A percentile compares a stretch with the other conserved stretches of the same genome.
Conservation (phyloP, 257 asterid species). For the Jasminum sambac region DNA sequence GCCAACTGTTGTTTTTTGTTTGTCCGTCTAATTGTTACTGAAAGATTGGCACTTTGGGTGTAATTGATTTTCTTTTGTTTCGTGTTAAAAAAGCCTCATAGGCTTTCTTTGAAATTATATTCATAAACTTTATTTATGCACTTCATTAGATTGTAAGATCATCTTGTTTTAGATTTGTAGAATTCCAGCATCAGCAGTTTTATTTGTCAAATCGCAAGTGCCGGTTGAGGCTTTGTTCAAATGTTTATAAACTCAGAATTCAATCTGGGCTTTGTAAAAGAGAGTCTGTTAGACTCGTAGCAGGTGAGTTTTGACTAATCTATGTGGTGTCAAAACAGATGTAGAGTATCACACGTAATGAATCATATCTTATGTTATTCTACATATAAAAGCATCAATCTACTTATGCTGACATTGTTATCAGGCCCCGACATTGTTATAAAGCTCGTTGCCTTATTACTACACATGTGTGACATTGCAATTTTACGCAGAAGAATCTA, state of each 20-base stretch:
- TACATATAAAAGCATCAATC: background rate
- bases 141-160: background rate
- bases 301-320: background rate
- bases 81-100: background rate
- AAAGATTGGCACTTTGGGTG: background rate
- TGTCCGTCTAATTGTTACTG: background rate
- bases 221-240: background rate
- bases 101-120: background rate
- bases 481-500: background rate
- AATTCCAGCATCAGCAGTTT: background rate
- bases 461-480: background rate
- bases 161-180: background rate
- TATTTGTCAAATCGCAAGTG: background rate
- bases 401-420: background rate
- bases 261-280: background rate
- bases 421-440: no score
- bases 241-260: background rate
- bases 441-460: background rate
- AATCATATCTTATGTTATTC: background rate
- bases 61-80: background rate
- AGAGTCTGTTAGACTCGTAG: background rate
- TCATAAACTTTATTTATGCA: background rate
- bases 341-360: background rate
- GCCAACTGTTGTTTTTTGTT: slow-evolving; percentile 2
- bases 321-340: background rate